Evolutionary conservation across 1,139 yeast genomes (phyloP), one percentile per base, ranked within the genome.

Genomic region (Taphrina wiesneri): DNA sequence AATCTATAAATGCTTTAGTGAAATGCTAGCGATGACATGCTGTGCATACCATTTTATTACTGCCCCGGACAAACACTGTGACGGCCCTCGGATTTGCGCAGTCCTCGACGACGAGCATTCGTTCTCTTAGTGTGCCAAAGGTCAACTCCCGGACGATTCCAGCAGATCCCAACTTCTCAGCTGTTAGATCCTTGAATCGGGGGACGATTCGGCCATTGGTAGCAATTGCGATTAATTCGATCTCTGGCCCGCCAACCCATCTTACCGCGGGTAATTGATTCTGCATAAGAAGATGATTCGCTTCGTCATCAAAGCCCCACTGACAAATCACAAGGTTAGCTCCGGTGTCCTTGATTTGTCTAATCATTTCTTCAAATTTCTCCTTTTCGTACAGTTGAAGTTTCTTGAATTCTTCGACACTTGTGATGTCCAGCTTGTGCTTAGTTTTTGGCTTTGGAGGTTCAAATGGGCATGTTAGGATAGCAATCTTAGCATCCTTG

Each of bases 241-340:
- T 83, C 75, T 95, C 99, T 63, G 96, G 90, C 47, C 99, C 99
- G 68, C 99, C 99, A 67, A 95, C 96, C 99, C 99, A 95, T 81
- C 99, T 86, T 54, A 95, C 96, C 43, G 99, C 98, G 63, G 96
- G 96, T 70, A 93, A 83, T 52, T 89, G 84, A 77, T 92, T 90
- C 73, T 95, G 90, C 72, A 92, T 81, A 70, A 93, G 82, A 75
- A 93, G 80, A 77, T 95, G 97, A 78, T 93, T 95, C 53, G 99
- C 99, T 80, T 95, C 99, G 77, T 95, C 99, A 76, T 95, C 99
- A 75, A 95, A 95, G 15, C 99, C 99, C 99, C 99, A 93, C 80
- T 93, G 99, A 79, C 99, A 93, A 47, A 96, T 95, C 67, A 93
- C 99, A 63, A 92, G 85, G 76, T 92, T 93, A 41, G 99, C 99